Percentiles rank a stretch among this genome's conserved stretches.
phyloP scores from a whole-genome alignment of 2,329 filamentous ascomycete genomes.

The Colletotrichum sp. region DNA sequence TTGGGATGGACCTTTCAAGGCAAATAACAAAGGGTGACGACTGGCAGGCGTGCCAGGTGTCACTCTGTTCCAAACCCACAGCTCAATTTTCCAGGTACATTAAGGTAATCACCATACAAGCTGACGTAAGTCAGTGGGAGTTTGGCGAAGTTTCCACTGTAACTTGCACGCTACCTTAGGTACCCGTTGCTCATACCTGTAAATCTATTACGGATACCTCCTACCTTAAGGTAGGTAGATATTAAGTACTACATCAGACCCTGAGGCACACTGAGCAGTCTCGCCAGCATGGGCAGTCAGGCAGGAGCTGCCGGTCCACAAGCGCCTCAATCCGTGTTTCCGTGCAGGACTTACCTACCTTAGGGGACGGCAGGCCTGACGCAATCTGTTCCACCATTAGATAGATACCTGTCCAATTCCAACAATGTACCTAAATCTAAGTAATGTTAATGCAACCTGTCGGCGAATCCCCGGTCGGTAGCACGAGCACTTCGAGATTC shows the following conservation, averaged over 20 bases:
- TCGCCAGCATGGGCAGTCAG: neutral
- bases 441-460: neutral
- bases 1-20: neutral
- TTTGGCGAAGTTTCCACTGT: neutral
- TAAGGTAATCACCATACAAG: neutral
- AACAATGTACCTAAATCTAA: neutral
- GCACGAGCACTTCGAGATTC: neutral
- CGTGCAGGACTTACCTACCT: neutral
- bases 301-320: neutral
- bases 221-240: neutral
- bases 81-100: neutral
- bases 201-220: neutral
- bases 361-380: neutral
- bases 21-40: neutral
- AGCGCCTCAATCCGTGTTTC: too few species aligned
- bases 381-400: neutral
- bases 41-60: neutral
- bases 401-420: neutral
- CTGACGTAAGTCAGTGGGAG: neutral
- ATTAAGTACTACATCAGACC: neutral
- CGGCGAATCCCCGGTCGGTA: neutral
- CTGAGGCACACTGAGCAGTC: neutral
- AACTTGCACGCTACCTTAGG: neutral
- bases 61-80: neutral
- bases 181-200: neutral